phyloP scores from a whole-genome alignment of 768 basidiomycete species.

The Kwoniella pini region DNA sequence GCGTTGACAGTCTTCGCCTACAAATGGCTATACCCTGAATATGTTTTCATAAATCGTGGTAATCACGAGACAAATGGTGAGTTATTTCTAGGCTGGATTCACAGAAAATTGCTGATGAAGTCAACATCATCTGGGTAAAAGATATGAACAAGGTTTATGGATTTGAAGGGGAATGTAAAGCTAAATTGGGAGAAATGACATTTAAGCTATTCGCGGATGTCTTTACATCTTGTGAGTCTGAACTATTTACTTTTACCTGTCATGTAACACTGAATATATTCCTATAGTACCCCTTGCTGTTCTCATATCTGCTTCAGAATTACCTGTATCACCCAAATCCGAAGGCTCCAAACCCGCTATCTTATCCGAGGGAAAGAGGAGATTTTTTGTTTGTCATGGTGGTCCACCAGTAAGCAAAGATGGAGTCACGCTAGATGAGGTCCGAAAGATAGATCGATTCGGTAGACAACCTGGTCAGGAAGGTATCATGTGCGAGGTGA shows the following conservation, averaged over 20 bases:
- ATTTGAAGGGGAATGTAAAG: constrained; percentile 77
- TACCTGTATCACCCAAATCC: constrained; percentile 57
- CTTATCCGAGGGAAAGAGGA: constrained; percentile 74
- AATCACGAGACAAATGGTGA: constrained; percentile 65
- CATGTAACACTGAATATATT: not conserved
- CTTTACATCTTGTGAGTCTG: constrained; percentile 76
- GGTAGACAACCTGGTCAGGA: constrained; percentile 90
- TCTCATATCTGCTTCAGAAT: constrained; percentile 69
- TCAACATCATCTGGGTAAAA: constrained; percentile 9
- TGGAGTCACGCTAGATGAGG: constrained; percentile 88
- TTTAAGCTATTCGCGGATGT: constrained; percentile 96
- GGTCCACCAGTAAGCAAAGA: constrained; percentile 89
- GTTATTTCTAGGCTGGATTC: not conserved
- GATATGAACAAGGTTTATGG: constrained; percentile 79
- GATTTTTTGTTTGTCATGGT: constrained; percentile 94
- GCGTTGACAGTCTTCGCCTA: constrained; percentile 90
- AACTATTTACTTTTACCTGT: not conserved
- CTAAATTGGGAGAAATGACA: constrained; percentile 92
- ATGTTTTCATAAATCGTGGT: constrained; percentile 90
- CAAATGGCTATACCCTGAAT: constrained; percentile 93
- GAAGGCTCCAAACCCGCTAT: constrained; percentile 62
- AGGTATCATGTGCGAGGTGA: constrained; percentile 81
- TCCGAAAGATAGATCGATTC: constrained; percentile 81
- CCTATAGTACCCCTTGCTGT: constrained; percentile 82
- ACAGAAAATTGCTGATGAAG: not conserved